Evolutionary conservation across 257 asterid genomes (phyloP).

Genomic region (Agastache rugosa): DNA sequence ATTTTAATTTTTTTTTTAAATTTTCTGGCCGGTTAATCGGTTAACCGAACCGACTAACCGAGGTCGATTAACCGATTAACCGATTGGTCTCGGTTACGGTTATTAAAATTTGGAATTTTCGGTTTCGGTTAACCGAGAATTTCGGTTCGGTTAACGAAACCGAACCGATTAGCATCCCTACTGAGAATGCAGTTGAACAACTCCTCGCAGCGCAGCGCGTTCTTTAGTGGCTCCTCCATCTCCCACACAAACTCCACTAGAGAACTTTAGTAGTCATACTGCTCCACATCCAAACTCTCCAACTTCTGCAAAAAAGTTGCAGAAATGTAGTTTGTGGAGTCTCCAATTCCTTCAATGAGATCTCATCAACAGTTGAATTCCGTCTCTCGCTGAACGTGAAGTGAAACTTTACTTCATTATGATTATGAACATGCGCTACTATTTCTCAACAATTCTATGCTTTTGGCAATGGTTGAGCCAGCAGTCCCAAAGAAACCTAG

Average conservation of each 20-base stretch:
- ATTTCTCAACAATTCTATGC: slow-evolving; percentile 72
- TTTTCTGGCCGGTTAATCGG: too few species aligned
- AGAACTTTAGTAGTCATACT: slow-evolving; percentile 74
- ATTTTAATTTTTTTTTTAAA: too few species aligned
- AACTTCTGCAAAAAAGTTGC: slow-evolving; percentile 60
- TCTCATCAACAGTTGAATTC: slow-evolving; percentile 1
- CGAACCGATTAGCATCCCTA: too few species aligned
- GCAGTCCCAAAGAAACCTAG: slow-evolving; percentile 88
- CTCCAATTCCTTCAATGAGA: background rate
- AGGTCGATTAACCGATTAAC: too few species aligned
- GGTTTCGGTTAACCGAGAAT: too few species aligned
- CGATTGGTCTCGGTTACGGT: too few species aligned
- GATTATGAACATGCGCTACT: slow-evolving; percentile 48
- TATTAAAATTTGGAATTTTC: too few species aligned
- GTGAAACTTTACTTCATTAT: background rate
- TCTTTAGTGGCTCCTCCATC: slow-evolving; percentile 72
- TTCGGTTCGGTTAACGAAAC: too few species aligned
- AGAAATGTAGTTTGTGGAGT: too few species aligned
- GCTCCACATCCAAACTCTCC: slow-evolving; percentile 68
- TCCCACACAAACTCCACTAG: slow-evolving; percentile 84
- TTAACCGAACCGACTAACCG: too few species aligned
- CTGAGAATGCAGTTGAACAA: slow-evolving; percentile 56
- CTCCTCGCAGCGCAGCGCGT: slow-evolving; percentile 70
- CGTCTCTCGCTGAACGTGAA: slow-evolving; percentile 15
- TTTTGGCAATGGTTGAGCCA: slow-evolving; percentile 91